Percentiles rank a stretch among this genome's conserved stretches.
Evolutionary conservation across 495 filamentous ascomycete species (phyloP).

Genomic region (Annulohypoxylon nitens): DNA sequence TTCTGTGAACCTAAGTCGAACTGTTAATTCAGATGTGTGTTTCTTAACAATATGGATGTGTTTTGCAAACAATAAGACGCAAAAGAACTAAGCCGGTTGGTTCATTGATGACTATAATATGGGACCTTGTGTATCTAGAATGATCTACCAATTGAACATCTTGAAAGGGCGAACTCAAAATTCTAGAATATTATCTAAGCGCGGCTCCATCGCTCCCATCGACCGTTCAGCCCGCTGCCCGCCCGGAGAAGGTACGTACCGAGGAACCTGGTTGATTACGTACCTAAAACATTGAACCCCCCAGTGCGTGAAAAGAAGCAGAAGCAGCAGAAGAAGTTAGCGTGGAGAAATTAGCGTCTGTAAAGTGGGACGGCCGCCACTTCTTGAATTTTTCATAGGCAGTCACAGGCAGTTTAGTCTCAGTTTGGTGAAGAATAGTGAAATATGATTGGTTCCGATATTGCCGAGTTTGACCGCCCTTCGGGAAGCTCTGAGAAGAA

Average conservation of each 20-base stretch:
- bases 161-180: constrained; percentile 1
- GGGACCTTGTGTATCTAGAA: background rate
- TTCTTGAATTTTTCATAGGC: constrained; percentile 31
- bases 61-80: background rate
- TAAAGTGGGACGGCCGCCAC: constrained; percentile 26
- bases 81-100: background rate
- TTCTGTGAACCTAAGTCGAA: background rate
- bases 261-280: background rate
- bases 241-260: constrained; percentile 24
- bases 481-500: constrained; percentile 51
- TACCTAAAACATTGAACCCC: background rate
- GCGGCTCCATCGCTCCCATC: constrained; percentile 19
- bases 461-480: constrained; percentile 51
- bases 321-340: background rate
- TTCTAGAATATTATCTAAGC: constrained; percentile 41
- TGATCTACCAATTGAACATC: constrained; percentile 8
- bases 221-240: background rate
- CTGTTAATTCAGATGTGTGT: background rate
- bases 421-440: background rate
- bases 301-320: background rate
- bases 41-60: background rate
- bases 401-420: background rate
- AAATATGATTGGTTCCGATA: constrained; percentile 35
- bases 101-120: background rate
- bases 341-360: background rate